phyloP scores from a whole-genome alignment of 345 rosid species.

The Passiflora organensis region DNA sequence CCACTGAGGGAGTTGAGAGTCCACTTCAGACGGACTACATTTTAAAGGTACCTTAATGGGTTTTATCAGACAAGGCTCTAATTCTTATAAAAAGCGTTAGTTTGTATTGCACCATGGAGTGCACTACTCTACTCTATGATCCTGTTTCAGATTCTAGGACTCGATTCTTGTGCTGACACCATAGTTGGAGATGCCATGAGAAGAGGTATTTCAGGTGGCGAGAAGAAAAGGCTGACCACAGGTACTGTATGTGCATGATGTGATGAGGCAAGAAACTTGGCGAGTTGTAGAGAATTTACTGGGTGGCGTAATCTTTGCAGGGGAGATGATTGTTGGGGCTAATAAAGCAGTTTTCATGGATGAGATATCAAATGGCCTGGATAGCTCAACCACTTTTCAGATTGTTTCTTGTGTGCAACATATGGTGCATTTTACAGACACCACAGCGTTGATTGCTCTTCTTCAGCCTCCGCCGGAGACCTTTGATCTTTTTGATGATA shows the following conservation, averaged over 20 bases:
- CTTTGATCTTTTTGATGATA: conserved; percentile 56
- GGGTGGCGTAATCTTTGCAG: conserved; percentile 24
- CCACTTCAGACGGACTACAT: conserved; percentile 39
- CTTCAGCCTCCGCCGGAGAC: conserved; percentile 72
- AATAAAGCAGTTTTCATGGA: conserved; percentile 63
- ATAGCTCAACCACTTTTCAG: conserved; percentile 65
- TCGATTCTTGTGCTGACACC: conserved; percentile 36
- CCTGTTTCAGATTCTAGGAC: conserved; percentile 33
- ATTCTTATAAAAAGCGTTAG: not conserved
- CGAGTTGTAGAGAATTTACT: not conserved
- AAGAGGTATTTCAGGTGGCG: conserved; percentile 40
- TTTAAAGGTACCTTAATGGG: conserved; percentile 23
- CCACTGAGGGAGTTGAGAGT: conserved; percentile 28
- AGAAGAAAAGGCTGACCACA: conserved; percentile 38
- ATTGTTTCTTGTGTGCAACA: conserved; percentile 53
- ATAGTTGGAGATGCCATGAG: conserved; percentile 36
- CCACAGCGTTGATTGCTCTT: conserved; percentile 51
- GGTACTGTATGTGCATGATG: conserved; percentile 11
- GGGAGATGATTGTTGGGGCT: conserved; percentile 70
- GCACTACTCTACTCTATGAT: not conserved
- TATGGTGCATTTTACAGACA: conserved; percentile 47
- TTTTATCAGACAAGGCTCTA: conserved; percentile 1
- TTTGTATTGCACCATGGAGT: not conserved
- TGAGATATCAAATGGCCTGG: conserved; percentile 62
- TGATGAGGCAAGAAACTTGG: not conserved